Conservation (phyloP, 257 asterid species). For the Solanum medicagineum region DNA sequence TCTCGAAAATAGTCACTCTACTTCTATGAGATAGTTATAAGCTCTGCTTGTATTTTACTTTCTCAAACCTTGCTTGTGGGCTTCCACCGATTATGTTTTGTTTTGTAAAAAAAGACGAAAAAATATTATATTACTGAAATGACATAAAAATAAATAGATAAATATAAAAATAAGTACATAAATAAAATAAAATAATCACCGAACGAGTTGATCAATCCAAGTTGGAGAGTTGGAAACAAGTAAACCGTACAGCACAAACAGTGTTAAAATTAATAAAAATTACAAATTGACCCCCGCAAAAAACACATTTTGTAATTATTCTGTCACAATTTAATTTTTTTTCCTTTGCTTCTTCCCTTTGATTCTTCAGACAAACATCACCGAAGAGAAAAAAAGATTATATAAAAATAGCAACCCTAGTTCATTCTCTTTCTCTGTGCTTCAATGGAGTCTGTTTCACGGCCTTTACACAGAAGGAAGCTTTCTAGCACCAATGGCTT, state of each 20-base stretch:
- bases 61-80: too few relatives aligned
- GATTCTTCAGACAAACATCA: constrained; percentile 2
- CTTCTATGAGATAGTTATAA: too few relatives aligned
- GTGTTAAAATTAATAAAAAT: not conserved
- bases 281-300: not conserved
- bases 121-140: not conserved
- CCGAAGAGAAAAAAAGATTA: not conserved
- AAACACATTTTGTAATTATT: not conserved
- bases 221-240: not conserved
- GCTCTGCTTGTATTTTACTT: too few relatives aligned
- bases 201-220: not conserved
- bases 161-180: not conserved
- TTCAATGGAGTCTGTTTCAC: constrained; percentile 60
- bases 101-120: not conserved
- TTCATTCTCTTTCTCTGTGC: not conserved
- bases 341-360: not conserved
- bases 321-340: not conserved
- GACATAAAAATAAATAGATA: not conserved
- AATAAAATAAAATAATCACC: not conserved
- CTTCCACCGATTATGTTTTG: too few relatives aligned
- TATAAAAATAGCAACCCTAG: not conserved
- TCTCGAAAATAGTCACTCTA: too few relatives aligned
- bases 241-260: not conserved
- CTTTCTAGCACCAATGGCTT: constrained; percentile 20
- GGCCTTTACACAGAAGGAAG: constrained; percentile 58